These are phyloP conservation scores for Euphrasia arctica DNA, from an alignment of 305 asterid species.

Conservation along the genomic window DNA sequence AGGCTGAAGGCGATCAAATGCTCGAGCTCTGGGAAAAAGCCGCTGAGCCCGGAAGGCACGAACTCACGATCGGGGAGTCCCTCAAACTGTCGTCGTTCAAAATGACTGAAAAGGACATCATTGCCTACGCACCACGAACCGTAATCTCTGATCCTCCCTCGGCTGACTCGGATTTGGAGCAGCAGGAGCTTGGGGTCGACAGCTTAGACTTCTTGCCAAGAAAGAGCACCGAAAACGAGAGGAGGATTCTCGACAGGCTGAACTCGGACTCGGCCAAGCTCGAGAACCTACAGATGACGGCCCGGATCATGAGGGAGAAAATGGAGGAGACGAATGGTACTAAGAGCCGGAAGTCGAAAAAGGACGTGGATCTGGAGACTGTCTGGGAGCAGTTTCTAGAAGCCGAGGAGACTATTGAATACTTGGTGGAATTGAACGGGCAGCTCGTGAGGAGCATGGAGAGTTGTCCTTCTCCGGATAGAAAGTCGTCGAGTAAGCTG, in stretches of 20 bases:
- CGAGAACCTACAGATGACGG: slow-evolving; percentile 55
- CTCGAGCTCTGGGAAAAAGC: slow-evolving; percentile 77
- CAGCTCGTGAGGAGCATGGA: slow-evolving; percentile 51
- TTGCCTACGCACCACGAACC: slow-evolving; percentile 39
- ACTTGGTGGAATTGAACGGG: slow-evolving; percentile 64
- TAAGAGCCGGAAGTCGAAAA: slow-evolving; percentile 40
- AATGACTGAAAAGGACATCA: slow-evolving; percentile 42
- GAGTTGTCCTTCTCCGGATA: slow-evolving; percentile 51
- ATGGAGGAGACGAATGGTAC: slow-evolving; percentile 40
- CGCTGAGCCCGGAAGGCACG: slow-evolving; percentile 36
- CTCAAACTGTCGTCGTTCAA: slow-evolving; percentile 36
- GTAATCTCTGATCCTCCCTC: slow-evolving; percentile 48
- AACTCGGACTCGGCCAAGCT: slow-evolving; percentile 69
- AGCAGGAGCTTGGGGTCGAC: slow-evolving; percentile 65
- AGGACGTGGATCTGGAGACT: slow-evolving; percentile 63
- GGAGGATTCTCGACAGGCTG: slow-evolving; percentile 71
- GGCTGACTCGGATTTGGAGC: slow-evolving; percentile 65
- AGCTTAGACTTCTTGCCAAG: slow-evolving; percentile 46
- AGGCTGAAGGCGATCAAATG: slow-evolving; percentile 54
- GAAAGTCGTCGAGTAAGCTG: slow-evolving; percentile 43
- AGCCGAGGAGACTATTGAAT: slow-evolving; percentile 69
- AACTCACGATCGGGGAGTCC: slow-evolving; percentile 45
- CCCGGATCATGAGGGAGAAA: slow-evolving; percentile 53
- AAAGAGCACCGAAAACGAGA: slow-evolving; percentile 35
- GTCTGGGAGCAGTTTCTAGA: slow-evolving; percentile 82